Evolutionary conservation across 176 grass and related monocot genomes (phyloP), one percentile per base, ranked within the genome.

Genomic region (Dactylis glomerata): DNA sequence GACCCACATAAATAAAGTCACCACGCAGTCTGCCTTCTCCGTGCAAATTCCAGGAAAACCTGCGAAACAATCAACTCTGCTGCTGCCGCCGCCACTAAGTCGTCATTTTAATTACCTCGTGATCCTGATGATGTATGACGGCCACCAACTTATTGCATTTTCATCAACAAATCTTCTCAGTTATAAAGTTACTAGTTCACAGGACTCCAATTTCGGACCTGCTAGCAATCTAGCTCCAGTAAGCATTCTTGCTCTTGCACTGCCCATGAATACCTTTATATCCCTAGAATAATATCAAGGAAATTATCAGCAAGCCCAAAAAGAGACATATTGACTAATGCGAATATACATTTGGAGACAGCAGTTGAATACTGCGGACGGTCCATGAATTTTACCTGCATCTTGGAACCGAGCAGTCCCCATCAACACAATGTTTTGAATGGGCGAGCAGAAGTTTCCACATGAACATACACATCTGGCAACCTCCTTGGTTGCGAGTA

Each of bases 361-460:
- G 49, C 26, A 63, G 78, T 42, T 77, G 14, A 77, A 77, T 27
- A 75, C 34, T 45, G 49, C 37, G 15, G 40, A 82, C 30, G 65
- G 67, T 37, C 8, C 62, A 72, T 15, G 44, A 51, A 32, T 82
- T 82, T 82, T 86, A 90, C 88, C 88, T 79, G 88, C 88, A 90
- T 86, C 88, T 86, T 19, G 88, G 88, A 66, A 86, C 88, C 15
- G 19, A 56, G 55, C 88, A 90, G 17, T 40, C 66, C 10, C 4
- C 45, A 0, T 74, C 16, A 19, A 15, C 8, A 57, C 88, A 86
- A 83, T 28, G 64, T 54, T 30, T 73, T 20, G 88, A 77, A 54
- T 95, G 96, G 26, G 10, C 27, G 23, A 88, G 62, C 65, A 98
- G 71, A 83, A 98, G 72, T 66, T 87, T 83, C 96, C 96, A 98